Conservation (phyloP, 2,329 filamentous ascomycete species). For the Penicillium concentricum region DNA sequence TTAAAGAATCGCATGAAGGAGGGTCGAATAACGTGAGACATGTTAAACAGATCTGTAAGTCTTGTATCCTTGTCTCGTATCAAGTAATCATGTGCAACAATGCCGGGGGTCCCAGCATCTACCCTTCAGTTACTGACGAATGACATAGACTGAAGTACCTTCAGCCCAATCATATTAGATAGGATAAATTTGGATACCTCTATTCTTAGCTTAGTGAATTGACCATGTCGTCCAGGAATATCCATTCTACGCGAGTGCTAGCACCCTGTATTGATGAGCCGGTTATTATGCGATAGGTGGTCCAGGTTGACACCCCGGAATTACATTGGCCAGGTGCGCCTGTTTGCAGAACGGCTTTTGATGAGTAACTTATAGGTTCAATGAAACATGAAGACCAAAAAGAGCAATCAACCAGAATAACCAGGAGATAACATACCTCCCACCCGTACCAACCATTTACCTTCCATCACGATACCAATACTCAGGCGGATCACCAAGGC, state of each 20-base stretch:
- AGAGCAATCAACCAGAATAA: no score
- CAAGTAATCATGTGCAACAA: no score
- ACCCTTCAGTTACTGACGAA: background rate
- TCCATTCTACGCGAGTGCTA: no score
- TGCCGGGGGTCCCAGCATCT: no score
- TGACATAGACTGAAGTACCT: background rate
- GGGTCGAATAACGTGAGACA: slow-evolving; percentile 88
- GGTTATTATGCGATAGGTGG: no score
- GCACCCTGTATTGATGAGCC: no score
- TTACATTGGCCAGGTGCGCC: background rate
- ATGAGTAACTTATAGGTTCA: background rate
- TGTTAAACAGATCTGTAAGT: slow-evolving; percentile 91
- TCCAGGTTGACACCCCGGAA: no score
- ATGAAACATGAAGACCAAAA: background rate
- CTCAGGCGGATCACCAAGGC: slow-evolving; percentile 52
- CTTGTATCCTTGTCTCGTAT: no score
- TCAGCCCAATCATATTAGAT: background rate
- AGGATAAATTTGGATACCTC: no score
- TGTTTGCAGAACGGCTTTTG: background rate
- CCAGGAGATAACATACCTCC: background rate
- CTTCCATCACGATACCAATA: slow-evolving; percentile 51
- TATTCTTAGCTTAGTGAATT: no score
- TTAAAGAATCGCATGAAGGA: slow-evolving; percentile 99
- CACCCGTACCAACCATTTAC: background rate
- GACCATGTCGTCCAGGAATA: no score